Evolutionary conservation across 2,329 filamentous ascomycete species (phyloP), one percentile per base, ranked within the genome.

Genomic region (Claviceps maximensis): DNA sequence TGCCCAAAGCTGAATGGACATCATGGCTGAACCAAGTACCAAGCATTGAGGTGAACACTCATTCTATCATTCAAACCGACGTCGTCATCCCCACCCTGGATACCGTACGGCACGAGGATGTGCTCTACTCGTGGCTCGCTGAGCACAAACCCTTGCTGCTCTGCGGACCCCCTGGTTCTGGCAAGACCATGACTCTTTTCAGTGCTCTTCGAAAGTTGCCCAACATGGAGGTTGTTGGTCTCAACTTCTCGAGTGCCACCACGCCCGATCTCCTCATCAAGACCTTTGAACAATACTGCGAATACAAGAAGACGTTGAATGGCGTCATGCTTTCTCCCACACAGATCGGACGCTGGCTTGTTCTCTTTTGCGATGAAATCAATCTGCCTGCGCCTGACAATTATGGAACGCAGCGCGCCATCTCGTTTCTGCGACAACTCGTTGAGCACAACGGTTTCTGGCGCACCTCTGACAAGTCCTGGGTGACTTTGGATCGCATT

Each of bases 121-220:
- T 99, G n/a, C 77, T 99, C 17, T 98, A 98, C 74, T 98, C 94
- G 3, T 98, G 93, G 93, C 81, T 99, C 46, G 93, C 94, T 17
- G 93, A 99, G 68, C 93, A 99, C 67, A 98, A 98, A 73, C 93
- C 94, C 13, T 76, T 99, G 19, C 75, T 99, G 51, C 84, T 99
- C 17, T 99, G 93, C 67, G 94, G 93, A 68, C 94, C 93, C 65
- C 93, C 93, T 54, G 93, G 93, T 73, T 98, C 93, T 50, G 93
- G 93, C 76, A 99, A 99, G 75, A 99, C 93, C 4, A 99, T 99
- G 93, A 99, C 93, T 12, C 75, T 99, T 13, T 99, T 99, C 74
- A 96, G 91, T 66, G 93, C 93, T 36, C 80, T 99, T 52, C 85
- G 93, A 58, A 98, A 98, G 70, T 76, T 98, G 54, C 91, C 91